Base-by-base conservation (phyloP, 2,329 filamentous ascomycete genomes). In the Aschersonia sp. region DNA sequence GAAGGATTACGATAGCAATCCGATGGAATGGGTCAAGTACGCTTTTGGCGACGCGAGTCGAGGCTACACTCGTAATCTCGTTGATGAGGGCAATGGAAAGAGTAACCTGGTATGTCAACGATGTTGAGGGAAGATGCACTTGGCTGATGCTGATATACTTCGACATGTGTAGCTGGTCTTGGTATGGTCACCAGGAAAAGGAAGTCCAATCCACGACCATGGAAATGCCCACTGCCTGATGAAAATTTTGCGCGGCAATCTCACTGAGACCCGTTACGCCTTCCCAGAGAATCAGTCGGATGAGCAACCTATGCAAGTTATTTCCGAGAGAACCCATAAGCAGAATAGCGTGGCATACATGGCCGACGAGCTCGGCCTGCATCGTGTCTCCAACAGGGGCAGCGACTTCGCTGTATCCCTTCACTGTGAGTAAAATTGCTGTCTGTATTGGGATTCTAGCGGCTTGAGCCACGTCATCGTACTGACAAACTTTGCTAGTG, bases 191-290 rank as follows among this genome's bases (percentile, higher is more conserved):
- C 89, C 89, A 0, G 84, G 85, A 46, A 87, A 87, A 66, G 78
- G 78, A 40, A 91, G 84, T 57, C 82, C 85, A 9, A 88, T 96
- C 60, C 89, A 96, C 61, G 89, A 96, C 62, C 84, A 88, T 64
- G 83, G 82, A 60, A 86, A 91, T 52, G 86, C 89, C 40, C 89
- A 95, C 63, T 96, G 89, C 65, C 71, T 95, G 56, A 95, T 95
- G 87, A 94, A 84, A 71, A 81, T 91, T 54, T 75, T 95, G 52
- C 80, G 80, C 55, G 89, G 89, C 44, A 75, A 72, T 52, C 70
- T 95, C 51, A 85, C 80, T 56, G 89, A 96, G 69, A 89, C 85
- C 20, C 77, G 86, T 51, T 95, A 87, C 64, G 74, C 75, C 46
- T 89, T 85, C 67, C 89, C 89, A 1, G 61, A 70, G 45, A 61